Conservation (phyloP, 768 basidiomycete species). For the Kwoniella sp. region DNA sequence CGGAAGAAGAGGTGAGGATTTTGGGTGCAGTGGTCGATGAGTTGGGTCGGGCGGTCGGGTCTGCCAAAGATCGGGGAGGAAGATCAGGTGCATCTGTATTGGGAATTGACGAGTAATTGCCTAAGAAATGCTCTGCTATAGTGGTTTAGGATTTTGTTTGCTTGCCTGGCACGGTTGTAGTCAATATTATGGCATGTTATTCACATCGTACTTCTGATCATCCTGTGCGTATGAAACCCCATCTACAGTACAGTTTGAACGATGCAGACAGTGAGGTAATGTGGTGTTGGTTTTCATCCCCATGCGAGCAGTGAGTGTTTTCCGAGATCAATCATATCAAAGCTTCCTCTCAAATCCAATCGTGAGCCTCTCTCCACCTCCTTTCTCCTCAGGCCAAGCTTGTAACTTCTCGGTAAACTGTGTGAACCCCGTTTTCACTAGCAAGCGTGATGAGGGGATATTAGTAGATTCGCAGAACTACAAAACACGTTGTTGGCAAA, state of each 20-base stretch:
- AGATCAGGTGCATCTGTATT: background rate
- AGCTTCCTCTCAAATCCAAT: slow-evolving; percentile 4
- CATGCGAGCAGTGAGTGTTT: too few relatives aligned
- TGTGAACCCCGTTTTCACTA: slow-evolving; percentile 6
- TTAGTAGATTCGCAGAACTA: slow-evolving; percentile 21
- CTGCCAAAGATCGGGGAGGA: slow-evolving; percentile 26
- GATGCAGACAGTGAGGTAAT: too few relatives aligned
- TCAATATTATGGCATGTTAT: too few relatives aligned
- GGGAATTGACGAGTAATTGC: slow-evolving; percentile 15
- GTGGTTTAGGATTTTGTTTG: background rate
- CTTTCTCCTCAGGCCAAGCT: slow-evolving; percentile 7
- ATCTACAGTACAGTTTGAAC: too few relatives aligned
- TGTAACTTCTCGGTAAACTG: background rate
- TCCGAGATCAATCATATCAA: too few relatives aligned
- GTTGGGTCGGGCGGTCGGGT: slow-evolving; percentile 36
- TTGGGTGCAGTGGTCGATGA: slow-evolving; percentile 37
- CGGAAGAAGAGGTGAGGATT: slow-evolving; percentile 45
- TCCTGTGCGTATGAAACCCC: too few relatives aligned
- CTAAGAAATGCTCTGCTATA: background rate
- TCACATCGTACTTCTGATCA: too few relatives aligned
- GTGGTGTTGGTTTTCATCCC: too few relatives aligned
- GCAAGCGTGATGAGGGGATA: slow-evolving; percentile 5
- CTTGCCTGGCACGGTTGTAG: background rate
- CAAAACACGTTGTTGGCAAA: too few relatives aligned
- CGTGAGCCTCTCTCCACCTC: slow-evolving; percentile 5